Base-by-base conservation (phyloP, 2,329 filamentous ascomycete species). In the Aspergillus fijiensis region DNA sequence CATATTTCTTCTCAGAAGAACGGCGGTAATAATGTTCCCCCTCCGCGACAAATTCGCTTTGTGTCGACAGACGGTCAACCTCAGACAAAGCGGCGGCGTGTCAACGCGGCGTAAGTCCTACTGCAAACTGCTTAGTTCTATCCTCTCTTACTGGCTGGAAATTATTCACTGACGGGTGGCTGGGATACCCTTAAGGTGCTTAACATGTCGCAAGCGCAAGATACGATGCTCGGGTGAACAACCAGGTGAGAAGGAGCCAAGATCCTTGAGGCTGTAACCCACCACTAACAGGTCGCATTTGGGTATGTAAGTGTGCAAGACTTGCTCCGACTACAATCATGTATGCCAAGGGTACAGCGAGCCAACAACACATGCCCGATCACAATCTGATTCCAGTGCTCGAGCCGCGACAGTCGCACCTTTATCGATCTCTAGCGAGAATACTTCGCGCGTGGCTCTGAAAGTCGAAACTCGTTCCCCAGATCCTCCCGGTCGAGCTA, bases 41-140 rank as follows among this genome's bases (percentile, higher is more conserved):
- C 66, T 57, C 69, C 72, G 52, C 69, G 76, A 59, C 79, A 80
- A 69, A 90, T 91, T 67, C 88, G 90, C 68, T 94, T 93, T 74
- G 90, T 94, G 68, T 90, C 91, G 65, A 92, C 88, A 70, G 89
- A 92, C 77, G 90, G 90, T 63, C 89, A 91, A 65, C 90, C 90
- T 52, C 89, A 90, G 63, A 88, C 89, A 27, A 94, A 93, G 77
- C 83, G 90, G 68, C 84, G 90, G 72, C 84, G 90, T 69, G 90
- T 94, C 70, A 91, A 88, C 77, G 88, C 90, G 70, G 90, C 90
- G 86, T 90, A 82, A 76, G 87, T 49, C 47, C 55, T 51, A 29
- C 53, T 39, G 33, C 48, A 33, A 59, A 51, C 33, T 19, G 51
- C 11, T 57, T 67, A 58, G 19, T 7, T 27, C 9, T 25, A 29